phyloP scores from a whole-genome alignment of 805 yeast species.

The Ogataea thermomethanolica region DNA sequence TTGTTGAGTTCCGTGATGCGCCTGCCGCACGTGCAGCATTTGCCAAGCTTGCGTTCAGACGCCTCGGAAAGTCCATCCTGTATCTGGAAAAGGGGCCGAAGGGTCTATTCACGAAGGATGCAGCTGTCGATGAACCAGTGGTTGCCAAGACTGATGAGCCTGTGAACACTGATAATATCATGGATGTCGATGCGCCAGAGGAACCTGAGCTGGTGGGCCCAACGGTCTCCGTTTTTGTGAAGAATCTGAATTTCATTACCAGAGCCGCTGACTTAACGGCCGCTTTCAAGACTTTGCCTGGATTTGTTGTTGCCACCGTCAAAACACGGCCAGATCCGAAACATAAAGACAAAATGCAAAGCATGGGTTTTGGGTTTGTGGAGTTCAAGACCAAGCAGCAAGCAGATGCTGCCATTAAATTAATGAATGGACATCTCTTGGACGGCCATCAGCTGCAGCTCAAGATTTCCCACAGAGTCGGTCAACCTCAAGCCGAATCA shows the following conservation, averaged over 20 bases:
- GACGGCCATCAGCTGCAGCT: conserved; percentile 90
- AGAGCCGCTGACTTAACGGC: conserved; percentile 52
- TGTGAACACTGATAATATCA: conserved; percentile 22
- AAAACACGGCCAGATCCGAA: conserved; percentile 87
- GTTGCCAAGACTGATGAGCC: conserved; percentile 35
- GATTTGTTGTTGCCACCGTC: conserved; percentile 78
- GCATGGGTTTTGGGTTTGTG: conserved; percentile 98
- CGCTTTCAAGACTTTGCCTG: conserved; percentile 66
- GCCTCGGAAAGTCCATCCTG: conserved; percentile 81
- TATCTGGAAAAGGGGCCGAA: conserved; percentile 94
- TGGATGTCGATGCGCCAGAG: conserved; percentile 18
- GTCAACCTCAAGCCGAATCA: conserved; percentile 41
- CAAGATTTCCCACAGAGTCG: conserved; percentile 74
- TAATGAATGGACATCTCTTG: conserved; percentile 70
- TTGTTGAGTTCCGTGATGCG: conserved; percentile 80
- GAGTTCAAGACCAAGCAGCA: conserved; percentile 78
- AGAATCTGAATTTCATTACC: conserved; percentile 87
- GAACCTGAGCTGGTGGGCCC: conserved; percentile 53
- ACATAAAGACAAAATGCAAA: conserved; percentile 57
- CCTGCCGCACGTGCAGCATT: conserved; percentile 89
- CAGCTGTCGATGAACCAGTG: conserved; percentile 33
- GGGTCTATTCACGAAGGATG: conserved; percentile 62
- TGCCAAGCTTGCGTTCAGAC: conserved; percentile 77
- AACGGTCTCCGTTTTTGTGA: conserved; percentile 84
- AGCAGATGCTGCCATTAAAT: conserved; percentile 71